Evolutionary conservation across 768 basidiomycete genomes (phyloP), one percentile per base, ranked within the genome.

Genomic region (Rhodocollybia butyracea): DNA sequence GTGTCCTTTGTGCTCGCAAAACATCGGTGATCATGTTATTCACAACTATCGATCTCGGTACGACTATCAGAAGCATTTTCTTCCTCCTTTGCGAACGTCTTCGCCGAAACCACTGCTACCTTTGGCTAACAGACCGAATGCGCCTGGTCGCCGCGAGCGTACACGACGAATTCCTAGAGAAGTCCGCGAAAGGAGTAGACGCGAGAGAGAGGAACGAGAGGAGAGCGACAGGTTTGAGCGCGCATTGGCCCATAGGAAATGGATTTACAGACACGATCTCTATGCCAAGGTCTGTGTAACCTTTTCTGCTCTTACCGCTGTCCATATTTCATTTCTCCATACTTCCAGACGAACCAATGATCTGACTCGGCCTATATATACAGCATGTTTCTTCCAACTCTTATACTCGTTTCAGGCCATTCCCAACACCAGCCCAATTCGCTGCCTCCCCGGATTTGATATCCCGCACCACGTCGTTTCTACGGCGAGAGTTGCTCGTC

Each of bases 371-470:
- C 40, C 43, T 53, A 11, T 55, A 39, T 46, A 6, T 41, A 48
- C 54, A 97, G 94, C 94, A 98, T 65, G 84, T 97, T 48, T 94
- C 91, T 3, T 93, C 91, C 29, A 98, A 97, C 63, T 66, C 82
- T 1, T 85, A 81, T 62, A 95, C 94, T 3, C 84, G 88, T 48
- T 96, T 90, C 68, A 84, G 85, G n/a, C 94, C 94, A 19, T 91
- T 83, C 60, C 94, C 94, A n/a, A 86, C 85, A 0, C 92, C 94
- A 0, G 71, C 86, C 3, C 91, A 93, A 63, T 92, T 98, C 61
- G 58, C 91, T 11, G 80, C 86, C 1, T 90, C 92, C 17, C 82
- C 79, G 29, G 88, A 91, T 60, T 73, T 88, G 8, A 78, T 92
- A 46, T 82, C 82, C 48, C 82, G 91, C 11, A 89, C 91, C 30